Percentiles rank a stretch among this genome's conserved stretches.
Evolutionary conservation across 257 asterid species (phyloP).

Genomic region (Asclepias syriaca): DNA sequence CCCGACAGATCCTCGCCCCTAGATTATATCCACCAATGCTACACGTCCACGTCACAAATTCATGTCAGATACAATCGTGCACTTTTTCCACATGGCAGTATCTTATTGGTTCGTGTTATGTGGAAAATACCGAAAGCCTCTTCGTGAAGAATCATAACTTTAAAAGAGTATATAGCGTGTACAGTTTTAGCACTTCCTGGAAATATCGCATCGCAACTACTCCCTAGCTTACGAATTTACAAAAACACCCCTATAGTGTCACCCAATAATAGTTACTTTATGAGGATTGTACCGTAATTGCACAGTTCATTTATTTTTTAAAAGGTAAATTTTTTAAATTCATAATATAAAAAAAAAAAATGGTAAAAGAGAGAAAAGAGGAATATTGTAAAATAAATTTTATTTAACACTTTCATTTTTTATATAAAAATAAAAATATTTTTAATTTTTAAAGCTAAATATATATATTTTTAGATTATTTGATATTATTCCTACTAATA

Average conservation of each 20-base stretch:
- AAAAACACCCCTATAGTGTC: background rate
- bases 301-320: too few relatives aligned
- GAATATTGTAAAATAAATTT: too few relatives aligned
- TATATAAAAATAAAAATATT: too few relatives aligned
- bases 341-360: too few relatives aligned
- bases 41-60: background rate
- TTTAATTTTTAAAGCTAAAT: too few relatives aligned
- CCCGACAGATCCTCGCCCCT: too few relatives aligned
- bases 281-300: constrained; percentile 3
- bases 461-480: too few relatives aligned
- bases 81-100: background rate
- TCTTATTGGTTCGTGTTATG: constrained; percentile 5
- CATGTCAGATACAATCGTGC: background rate
- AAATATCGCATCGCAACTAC: background rate
- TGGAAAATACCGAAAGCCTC: background rate
- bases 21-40: background rate
- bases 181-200: background rate
- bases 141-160: background rate
- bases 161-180: background rate
- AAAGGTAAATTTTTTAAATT: too few relatives aligned
- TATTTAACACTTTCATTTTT: too few relatives aligned
- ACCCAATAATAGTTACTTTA: background rate
- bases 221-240: background rate
- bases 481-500: too few relatives aligned
- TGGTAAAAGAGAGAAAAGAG: too few relatives aligned